A percentile compares a stretch with the other conserved stretches of the same genome.
phyloP scores from a whole-genome alignment of 2,329 filamentous ascomycete genomes.

The Trichoderma sp. region DNA sequence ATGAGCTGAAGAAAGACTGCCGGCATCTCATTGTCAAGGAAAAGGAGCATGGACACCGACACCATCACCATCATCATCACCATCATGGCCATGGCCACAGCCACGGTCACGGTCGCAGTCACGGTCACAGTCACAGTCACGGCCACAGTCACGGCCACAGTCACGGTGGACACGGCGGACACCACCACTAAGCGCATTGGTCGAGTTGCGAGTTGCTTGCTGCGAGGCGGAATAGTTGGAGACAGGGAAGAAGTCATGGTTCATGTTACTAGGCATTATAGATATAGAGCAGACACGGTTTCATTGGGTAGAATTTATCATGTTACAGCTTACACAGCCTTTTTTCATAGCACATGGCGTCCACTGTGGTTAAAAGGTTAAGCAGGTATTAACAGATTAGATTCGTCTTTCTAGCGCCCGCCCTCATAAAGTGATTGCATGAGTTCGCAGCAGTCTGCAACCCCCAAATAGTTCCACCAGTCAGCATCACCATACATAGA shows the following conservation, averaged over 20 bases:
- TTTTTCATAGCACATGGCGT: background rate
- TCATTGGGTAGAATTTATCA: background rate
- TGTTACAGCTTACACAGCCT: background rate
- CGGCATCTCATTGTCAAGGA: constrained; percentile 34
- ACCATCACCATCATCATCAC: background rate
- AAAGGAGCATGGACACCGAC: constrained; percentile 23
- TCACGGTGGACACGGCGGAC: no score
- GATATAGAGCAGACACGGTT: background rate
- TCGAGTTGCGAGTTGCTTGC: background rate
- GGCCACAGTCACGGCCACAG: background rate
- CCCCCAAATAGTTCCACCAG: background rate
- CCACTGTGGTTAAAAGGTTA: background rate
- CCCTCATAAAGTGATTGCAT: background rate
- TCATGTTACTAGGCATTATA: background rate
- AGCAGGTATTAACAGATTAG: background rate
- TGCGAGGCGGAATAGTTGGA: background rate
- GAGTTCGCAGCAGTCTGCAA: background rate
- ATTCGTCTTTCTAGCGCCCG: background rate
- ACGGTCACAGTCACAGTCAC: background rate
- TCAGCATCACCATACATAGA: background rate
- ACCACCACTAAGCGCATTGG: constrained; percentile 30
- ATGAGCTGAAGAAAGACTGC: constrained; percentile 33
- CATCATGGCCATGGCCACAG: background rate
- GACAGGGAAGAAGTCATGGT: background rate
- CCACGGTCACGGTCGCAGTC: background rate